phyloP scores from a whole-genome alignment of 345 rosid genomes.

The Arabidopsis suecica region DNA sequence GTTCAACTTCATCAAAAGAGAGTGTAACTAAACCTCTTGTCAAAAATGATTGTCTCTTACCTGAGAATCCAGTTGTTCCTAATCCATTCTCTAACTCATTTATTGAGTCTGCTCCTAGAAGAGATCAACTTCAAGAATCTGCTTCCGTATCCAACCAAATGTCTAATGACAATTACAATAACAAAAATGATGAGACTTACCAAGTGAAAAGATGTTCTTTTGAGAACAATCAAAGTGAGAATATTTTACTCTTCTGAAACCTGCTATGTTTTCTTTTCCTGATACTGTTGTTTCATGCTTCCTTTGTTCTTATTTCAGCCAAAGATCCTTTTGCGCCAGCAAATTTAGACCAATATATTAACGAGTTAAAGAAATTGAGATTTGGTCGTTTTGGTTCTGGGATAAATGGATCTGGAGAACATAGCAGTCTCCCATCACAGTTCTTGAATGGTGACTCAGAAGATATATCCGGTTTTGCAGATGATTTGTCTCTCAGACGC shows the following conservation, averaged over 20 bases:
- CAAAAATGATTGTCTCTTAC: constrained; percentile 52
- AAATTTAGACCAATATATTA: background rate
- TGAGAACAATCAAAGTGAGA: constrained; percentile 64
- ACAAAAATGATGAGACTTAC: constrained; percentile 45
- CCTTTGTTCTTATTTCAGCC: constrained; percentile 14
- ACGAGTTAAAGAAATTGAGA: constrained; percentile 50
- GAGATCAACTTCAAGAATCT: constrained; percentile 49
- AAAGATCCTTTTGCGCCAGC: background rate
- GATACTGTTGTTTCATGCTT: background rate
- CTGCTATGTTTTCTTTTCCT: background rate
- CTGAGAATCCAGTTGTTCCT: constrained; percentile 49
- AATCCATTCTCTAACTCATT: constrained; percentile 39
- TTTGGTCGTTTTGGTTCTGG: constrained; percentile 69
- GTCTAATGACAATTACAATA: constrained; percentile 47
- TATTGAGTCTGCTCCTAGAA: constrained; percentile 54
- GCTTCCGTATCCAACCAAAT: constrained; percentile 60
- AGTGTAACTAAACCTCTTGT: constrained; percentile 35
- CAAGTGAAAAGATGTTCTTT: constrained; percentile 56
- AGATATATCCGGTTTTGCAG: constrained; percentile 40
- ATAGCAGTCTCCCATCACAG: constrained; percentile 48
- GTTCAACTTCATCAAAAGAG: constrained; percentile 48
- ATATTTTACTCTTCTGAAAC: background rate
- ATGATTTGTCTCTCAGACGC: background rate
- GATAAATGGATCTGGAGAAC: constrained; percentile 4
- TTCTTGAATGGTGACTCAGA: constrained; percentile 50